Base-by-base conservation (phyloP, 2,329 filamentous ascomycete genomes). In the Coniochaeta sp. region DNA sequence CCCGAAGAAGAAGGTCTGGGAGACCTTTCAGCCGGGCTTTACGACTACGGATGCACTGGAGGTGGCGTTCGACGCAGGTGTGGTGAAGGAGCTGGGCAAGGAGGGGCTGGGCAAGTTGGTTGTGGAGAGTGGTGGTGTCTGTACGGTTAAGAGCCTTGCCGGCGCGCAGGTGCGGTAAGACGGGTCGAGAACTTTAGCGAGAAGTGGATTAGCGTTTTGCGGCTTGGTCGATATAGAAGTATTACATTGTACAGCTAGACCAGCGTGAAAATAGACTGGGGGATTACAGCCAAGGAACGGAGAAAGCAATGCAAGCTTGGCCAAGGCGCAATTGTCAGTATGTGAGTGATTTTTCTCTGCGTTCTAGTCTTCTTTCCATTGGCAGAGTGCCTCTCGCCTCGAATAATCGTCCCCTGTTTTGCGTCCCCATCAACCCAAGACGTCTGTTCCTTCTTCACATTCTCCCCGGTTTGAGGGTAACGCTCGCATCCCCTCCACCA, bases 1-100 rank as follows among this genome's bases (percentile, higher is more conserved):
- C 82, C 95, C 95, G 61, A 99, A 99, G 88, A 99, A 98, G 87
- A 98, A 98, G 87, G 81, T 98, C 63, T 98, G 93, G 93, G 95
- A 99, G 82, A 91, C 84, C 11, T 91, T 96, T 77, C 93, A 98
- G 81, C 92, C 93, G 1, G 95, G 93, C 0, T 98, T 98, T 78
- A 96, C 90, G 33, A 99, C 93, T 8, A 96, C 89, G 1, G 88
- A 89, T 8, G 76, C 75, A 55, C 80, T 93, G 58, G 89, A 93
- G 76, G 93, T 96, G 38, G 92, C 83, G 0, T 99, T 98, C 72
- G 90, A 98, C 69, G 90, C 89, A 3, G 82, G 77, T 52, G 86
- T 80, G 54, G 90, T 96, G 38, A 88, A 90, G 75, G 86, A 89
- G 74, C 79, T 93, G 62, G 87, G 88, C 69, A 89, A 89, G 73